Conservation (phyloP, 2,329 filamentous ascomycete species). For the Aspergillus transmontanensis region DNA sequence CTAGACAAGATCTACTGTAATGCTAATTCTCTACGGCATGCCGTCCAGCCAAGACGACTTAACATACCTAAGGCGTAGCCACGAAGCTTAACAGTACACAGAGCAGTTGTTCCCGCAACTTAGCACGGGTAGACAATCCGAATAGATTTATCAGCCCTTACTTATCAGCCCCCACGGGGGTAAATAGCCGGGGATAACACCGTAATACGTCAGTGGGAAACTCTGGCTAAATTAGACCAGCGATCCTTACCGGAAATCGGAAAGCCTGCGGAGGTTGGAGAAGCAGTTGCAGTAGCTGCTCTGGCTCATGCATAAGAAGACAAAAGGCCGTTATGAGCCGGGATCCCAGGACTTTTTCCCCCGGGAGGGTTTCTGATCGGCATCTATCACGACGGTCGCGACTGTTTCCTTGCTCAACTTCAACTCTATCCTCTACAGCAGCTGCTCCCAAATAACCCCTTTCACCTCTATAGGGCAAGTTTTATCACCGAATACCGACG, state of each 20-base stretch:
- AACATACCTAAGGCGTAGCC: neutral
- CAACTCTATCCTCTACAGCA: neutral
- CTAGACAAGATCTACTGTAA: too few species aligned
- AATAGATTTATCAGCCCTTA: neutral
- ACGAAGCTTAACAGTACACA: neutral
- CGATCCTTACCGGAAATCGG: conserved; percentile 4
- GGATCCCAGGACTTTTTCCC: neutral
- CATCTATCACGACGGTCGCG: neutral
- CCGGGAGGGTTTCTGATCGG: neutral
- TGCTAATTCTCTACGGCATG: neutral
- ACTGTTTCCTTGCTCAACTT: neutral
- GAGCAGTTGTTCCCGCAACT: neutral
- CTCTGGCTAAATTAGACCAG: conserved; percentile 11
- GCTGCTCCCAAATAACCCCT: too few species aligned
- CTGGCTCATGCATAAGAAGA: neutral
- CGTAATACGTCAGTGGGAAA: neutral
- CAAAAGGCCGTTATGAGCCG: neutral
- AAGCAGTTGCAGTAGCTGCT: neutral
- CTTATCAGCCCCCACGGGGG: conserved; percentile 7
- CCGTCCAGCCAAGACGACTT: neutral
- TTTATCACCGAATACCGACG: neutral
- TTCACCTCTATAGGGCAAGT: neutral
- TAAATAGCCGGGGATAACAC: neutral
- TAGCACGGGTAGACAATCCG: neutral
- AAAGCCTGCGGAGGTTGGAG: neutral